Evolutionary conservation across 2,329 filamentous ascomycete genomes (phyloP).

Genomic region (Lachnellula hyalina): DNA sequence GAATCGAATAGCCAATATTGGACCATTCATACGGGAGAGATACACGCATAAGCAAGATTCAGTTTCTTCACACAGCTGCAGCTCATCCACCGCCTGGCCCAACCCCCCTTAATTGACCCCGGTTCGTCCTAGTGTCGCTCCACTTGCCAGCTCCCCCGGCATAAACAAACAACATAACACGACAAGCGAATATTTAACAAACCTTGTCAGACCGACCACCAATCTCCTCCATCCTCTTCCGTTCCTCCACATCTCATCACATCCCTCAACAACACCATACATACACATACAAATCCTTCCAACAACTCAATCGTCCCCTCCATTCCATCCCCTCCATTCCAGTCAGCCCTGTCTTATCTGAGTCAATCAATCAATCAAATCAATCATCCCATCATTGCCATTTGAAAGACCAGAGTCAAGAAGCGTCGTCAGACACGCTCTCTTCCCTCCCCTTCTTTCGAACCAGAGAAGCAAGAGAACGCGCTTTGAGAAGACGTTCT

Average conservation of each 20-base stretch:
- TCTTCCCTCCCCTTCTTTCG: conserved; percentile 40
- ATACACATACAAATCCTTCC: background rate
- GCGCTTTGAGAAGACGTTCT: conserved; percentile 65
- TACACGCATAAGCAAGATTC: too few relatives aligned
- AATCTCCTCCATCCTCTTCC: conserved; percentile 1
- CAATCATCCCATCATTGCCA: conserved; percentile 1
- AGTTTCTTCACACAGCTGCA: too few relatives aligned
- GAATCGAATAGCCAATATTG: background rate
- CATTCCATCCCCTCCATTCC: conserved; percentile 4
- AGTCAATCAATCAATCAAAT: background rate
- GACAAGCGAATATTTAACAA: background rate
- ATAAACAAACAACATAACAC: too few relatives aligned
- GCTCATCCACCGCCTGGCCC: too few relatives aligned
- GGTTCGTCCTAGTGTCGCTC: background rate
- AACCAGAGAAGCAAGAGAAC: conserved; percentile 59
- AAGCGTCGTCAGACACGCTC: conserved; percentile 26
- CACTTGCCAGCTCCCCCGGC: background rate
- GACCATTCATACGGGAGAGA: too few relatives aligned
- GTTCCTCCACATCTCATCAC: background rate
- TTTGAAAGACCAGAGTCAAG: conserved; percentile 22
- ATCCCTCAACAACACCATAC: background rate
- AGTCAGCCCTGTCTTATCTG: conserved; percentile 2
- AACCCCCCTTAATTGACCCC: too few relatives aligned
- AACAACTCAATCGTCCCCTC: background rate
- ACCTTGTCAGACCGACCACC: background rate